These are phyloP conservation scores for Diplodia mutila DNA, from an alignment of 2,329 filamentous ascomycete species.

Conservation along the genomic window DNA sequence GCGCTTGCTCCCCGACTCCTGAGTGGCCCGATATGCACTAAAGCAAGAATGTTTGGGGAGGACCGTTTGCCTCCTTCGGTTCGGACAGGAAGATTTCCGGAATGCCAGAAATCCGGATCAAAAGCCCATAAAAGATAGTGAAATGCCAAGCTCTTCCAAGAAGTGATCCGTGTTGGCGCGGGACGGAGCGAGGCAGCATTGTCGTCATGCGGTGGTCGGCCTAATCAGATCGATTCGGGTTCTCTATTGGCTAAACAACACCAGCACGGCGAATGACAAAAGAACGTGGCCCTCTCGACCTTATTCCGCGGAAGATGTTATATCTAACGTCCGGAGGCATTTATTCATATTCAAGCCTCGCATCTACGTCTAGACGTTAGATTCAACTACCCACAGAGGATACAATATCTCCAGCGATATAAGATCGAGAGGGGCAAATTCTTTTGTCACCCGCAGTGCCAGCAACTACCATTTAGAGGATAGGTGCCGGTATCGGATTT, in stretches of 20 bases:
- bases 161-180: neutral
- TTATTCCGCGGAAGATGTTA: too few relatives aligned
- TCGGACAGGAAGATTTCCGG: neutral
- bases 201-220: neutral
- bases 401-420: too few relatives aligned
- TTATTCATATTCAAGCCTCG: too few relatives aligned
- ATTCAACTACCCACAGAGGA: too few relatives aligned
- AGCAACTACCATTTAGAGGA: neutral
- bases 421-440: too few relatives aligned
- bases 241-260: neutral
- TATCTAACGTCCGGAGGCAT: too few relatives aligned
- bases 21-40: neutral
- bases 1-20: neutral
- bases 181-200: neutral
- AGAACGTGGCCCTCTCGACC: too few relatives aligned
- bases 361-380: too few relatives aligned
- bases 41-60: neutral
- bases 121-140: neutral
- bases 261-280: too few relatives aligned
- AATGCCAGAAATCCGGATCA: neutral
- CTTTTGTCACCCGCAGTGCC: too few relatives aligned
- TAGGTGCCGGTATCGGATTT: neutral
- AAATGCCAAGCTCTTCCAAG: neutral
- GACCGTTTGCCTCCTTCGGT: neutral
- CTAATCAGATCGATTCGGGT: neutral